phyloP scores from a whole-genome alignment of 305 asterid genomes.

The Striga hermonthica region DNA sequence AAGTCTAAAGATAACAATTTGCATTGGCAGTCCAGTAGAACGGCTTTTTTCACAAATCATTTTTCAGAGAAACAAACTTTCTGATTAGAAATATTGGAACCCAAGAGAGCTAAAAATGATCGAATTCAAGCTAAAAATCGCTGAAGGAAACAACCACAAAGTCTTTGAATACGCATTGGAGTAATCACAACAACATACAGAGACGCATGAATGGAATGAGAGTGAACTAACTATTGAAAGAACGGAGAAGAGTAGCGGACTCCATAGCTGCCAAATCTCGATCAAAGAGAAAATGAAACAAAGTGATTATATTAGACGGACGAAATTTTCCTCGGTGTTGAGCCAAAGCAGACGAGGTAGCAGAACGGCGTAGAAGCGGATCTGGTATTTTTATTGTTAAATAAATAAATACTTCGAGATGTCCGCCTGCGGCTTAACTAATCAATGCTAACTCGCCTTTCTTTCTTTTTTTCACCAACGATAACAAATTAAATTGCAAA shows the following conservation, averaged over 20 bases:
- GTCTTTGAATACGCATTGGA: background rate
- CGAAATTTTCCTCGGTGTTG: background rate
- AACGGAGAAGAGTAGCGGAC: slow-evolving; percentile 51
- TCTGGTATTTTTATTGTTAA: background rate
- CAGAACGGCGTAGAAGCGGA: background rate
- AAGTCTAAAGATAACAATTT: background rate
- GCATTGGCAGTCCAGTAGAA: background rate
- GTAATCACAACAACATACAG: background rate
- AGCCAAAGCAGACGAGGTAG: background rate
- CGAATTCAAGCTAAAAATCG: slow-evolving; percentile 22
- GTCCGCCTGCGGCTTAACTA: background rate
- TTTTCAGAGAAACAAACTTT: background rate
- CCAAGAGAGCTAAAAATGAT: slow-evolving; percentile 19
- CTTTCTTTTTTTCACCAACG: too few species aligned
- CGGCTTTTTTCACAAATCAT: background rate
- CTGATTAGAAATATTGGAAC: slow-evolving; percentile 1
- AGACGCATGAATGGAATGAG: slow-evolving; percentile 10
- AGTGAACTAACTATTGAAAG: slow-evolving; percentile 41
- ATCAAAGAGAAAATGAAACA: slow-evolving; percentile 10
- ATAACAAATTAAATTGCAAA: too few species aligned
- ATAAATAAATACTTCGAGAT: slow-evolving; percentile 12
- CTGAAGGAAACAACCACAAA: slow-evolving; percentile 9
- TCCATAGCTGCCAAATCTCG: slow-evolving; percentile 39
- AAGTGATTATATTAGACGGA: background rate
- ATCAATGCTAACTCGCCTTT: background rate